These are phyloP conservation scores for Oxytropis ochrocephala DNA, from an alignment of 306 rosid species.

Conservation along the genomic window DNA sequence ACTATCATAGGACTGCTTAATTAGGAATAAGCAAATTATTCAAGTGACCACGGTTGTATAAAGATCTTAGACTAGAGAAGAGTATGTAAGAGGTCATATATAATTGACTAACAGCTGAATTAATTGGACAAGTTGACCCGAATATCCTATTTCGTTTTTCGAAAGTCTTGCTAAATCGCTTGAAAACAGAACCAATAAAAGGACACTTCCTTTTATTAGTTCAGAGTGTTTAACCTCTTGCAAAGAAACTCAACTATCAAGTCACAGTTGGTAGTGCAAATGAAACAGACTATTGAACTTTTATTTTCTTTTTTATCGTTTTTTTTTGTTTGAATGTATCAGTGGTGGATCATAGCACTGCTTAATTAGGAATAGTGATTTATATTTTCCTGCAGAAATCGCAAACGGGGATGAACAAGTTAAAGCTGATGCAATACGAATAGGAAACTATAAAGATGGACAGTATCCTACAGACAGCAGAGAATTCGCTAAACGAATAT, in stretches of 20 bases:
- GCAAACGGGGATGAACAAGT: conserved; percentile 84
- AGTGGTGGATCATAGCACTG: too few species aligned
- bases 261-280: not conserved
- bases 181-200: conserved; percentile 3
- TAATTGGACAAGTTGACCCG: not conserved
- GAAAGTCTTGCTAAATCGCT: conserved; percentile 14
- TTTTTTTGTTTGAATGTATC: not conserved
- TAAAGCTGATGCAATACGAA: conserved; percentile 83
- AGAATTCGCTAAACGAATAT: conserved; percentile 82
- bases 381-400: conserved; percentile 55
- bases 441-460: conserved; percentile 84
- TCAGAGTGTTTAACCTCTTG: not conserved
- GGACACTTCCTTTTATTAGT: not conserved
- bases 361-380: too few species aligned
- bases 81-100: not conserved
- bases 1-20: not conserved
- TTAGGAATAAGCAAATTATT: not conserved
- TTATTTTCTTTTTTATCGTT: not conserved
- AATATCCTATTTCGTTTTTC: conserved; percentile 7
- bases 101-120: conserved; percentile 6
- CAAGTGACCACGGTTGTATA: not conserved
- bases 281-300: not conserved
- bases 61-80: not conserved
- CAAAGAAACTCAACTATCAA: conserved; percentile 9
- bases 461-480: conserved; percentile 81